Evolutionary conservation across 805 yeast species (phyloP).

Genomic region (Sporopachydermia lactativora): DNA sequence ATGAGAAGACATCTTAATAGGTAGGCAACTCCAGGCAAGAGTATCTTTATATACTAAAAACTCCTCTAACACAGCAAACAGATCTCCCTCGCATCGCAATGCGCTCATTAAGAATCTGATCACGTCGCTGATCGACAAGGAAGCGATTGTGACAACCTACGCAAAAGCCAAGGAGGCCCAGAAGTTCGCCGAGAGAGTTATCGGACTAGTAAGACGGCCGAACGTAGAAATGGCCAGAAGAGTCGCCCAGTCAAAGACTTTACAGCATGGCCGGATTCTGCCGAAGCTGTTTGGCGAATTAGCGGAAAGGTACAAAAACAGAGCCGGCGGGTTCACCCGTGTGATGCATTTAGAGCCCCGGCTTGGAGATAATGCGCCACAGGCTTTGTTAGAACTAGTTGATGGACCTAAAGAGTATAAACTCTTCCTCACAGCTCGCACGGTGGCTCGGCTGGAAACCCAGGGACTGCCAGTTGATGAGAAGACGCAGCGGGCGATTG

Average conservation of each 20-base stretch:
- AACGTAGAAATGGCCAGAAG: slow-evolving; percentile 17
- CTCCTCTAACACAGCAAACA: slow-evolving; percentile 5
- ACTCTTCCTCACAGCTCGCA: slow-evolving; percentile 65
- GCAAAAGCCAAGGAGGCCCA: slow-evolving; percentile 66
- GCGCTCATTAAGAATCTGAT: slow-evolving; percentile 52
- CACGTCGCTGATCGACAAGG: slow-evolving; percentile 54
- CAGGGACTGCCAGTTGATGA: slow-evolving; percentile 40
- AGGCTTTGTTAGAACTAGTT: slow-evolving; percentile 76
- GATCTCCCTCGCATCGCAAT: slow-evolving; percentile 36
- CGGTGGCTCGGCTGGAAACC: slow-evolving; percentile 65
- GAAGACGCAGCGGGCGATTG: slow-evolving; percentile 42
- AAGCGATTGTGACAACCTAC: slow-evolving; percentile 55
- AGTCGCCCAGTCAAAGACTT: slow-evolving; percentile 2
- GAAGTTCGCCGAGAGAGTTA: slow-evolving; percentile 44
- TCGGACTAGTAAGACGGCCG: slow-evolving; percentile 41
- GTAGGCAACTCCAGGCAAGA: neutral
- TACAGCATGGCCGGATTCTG: slow-evolving; percentile 19
- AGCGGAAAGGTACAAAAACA: slow-evolving; percentile 42
- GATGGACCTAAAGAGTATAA: slow-evolving; percentile 62
- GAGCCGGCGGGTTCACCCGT: slow-evolving; percentile 79
- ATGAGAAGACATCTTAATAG: neutral
- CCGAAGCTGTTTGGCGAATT: slow-evolving; percentile 59
- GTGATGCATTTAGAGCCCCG: slow-evolving; percentile 75
- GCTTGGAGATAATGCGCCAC: slow-evolving; percentile 80
- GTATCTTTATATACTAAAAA: neutral